phyloP scores from a whole-genome alignment of 75 land plant species.

The Picea glauca region DNA sequence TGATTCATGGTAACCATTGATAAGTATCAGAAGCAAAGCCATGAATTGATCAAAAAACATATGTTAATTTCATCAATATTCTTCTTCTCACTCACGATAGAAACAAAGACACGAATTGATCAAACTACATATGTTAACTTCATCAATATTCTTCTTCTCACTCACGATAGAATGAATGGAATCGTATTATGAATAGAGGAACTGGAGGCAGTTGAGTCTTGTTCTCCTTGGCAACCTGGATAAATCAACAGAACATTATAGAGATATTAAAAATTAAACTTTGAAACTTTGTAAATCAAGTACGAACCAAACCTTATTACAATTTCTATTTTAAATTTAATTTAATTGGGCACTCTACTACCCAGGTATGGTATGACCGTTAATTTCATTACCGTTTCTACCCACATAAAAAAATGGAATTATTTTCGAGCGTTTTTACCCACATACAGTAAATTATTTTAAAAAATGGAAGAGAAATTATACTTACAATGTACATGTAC shows the following conservation, averaged over 20 bases:
- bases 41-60: too few species aligned
- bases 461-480: background rate
- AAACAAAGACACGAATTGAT: constrained; percentile 13
- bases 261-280: background rate
- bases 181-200: constrained; percentile 74
- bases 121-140: background rate
- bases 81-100: constrained; percentile 35
- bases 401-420: too few species aligned
- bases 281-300: too few species aligned
- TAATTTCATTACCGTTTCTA: too few species aligned
- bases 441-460: background rate
- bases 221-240: constrained; percentile 73
- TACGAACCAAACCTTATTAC: too few species aligned
- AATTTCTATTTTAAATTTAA: too few species aligned
- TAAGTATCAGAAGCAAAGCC: background rate
- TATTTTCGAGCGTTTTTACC: too few species aligned
- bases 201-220: constrained; percentile 71
- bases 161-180: constrained; percentile 84
- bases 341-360: too few species aligned
- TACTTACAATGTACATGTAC: constrained; percentile 80
- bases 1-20: constrained; percentile 16
- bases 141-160: background rate
- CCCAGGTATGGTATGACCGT: too few species aligned
- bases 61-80: background rate
- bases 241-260: background rate